Conservation (phyloP, 345 rosid species). For the Melaleuca alternifolia region DNA sequence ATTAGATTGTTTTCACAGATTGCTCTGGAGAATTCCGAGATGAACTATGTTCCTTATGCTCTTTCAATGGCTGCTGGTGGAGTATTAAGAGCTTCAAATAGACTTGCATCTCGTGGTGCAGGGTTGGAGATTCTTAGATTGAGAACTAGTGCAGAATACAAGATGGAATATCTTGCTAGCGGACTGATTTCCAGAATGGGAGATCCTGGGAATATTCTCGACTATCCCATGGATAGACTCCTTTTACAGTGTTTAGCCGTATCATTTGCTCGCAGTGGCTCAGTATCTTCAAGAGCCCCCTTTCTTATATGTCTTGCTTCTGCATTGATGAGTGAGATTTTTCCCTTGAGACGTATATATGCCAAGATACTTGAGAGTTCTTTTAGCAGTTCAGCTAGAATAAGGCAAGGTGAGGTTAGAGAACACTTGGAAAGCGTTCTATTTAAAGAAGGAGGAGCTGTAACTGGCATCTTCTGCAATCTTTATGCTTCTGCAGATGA, state of each 20-base stretch:
- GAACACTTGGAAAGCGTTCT: slow-evolving; percentile 45
- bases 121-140: slow-evolving; percentile 30
- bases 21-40: slow-evolving; percentile 31
- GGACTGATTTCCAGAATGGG: slow-evolving; percentile 26
- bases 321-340: slow-evolving; percentile 56
- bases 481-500: slow-evolving; percentile 60
- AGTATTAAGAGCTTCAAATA: slow-evolving; percentile 49
- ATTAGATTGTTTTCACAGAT: slow-evolving; percentile 25
- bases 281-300: slow-evolving; percentile 39
- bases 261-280: slow-evolving; percentile 71
- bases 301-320: slow-evolving; percentile 54
- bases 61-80: slow-evolving; percentile 73
- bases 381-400: slow-evolving; percentile 9
- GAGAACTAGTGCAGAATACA: slow-evolving; percentile 48
- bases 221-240: slow-evolving; percentile 20
- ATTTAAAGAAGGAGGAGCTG: slow-evolving; percentile 76
- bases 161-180: slow-evolving; percentile 32
- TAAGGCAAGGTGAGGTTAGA: slow-evolving; percentile 24
- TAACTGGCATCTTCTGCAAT: slow-evolving; percentile 68
- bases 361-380: slow-evolving; percentile 22
- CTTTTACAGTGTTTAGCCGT: slow-evolving; percentile 55
- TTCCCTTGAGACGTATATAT: slow-evolving; percentile 52
- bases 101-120: slow-evolving; percentile 24
- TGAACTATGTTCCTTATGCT: slow-evolving; percentile 33
- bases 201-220: slow-evolving; percentile 8